Base-by-base conservation (phyloP, 2,329 filamentous ascomycete species). In the Cercospora brassicicola region DNA sequence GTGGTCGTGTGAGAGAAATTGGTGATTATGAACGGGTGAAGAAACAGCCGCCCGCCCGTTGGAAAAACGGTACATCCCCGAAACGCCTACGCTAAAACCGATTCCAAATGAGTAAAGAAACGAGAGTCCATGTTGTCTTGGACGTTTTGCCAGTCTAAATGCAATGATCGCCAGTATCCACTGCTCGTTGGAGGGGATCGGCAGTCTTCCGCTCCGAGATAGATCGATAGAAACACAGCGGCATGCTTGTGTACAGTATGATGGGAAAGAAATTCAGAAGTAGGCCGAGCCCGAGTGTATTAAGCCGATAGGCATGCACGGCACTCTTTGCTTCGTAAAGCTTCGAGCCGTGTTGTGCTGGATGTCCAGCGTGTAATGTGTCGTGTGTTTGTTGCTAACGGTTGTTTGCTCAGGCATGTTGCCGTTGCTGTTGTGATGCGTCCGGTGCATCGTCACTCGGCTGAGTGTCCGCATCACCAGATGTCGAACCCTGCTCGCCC, bases 201-300 rank as follows among this genome's bases (percentile, higher is more conserved):
- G 20, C 45, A 51, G 45, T 23, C n/a, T 51, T 51, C 45, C 45
- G 20, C 45, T 51, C 45, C 45, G 45, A 13, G 20, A 51, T 51
- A 99, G 92, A 51, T 51, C 18, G 20, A 23, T 48, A 13, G 45
- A 51, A 51, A 51, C 45, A 51, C 18, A 23, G 20, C 20, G 13
- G 45, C 45, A 51, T 51, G 45, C 45, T 51, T 51, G 45, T 26
- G 45, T 51, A 51, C 45, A 51, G 23, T 26, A 26, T 23, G 20
- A 23, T 23, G 20, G 18, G 20, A 26, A 51, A 51, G 45, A 51
- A 23, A 51, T 26, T 51, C 45, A 51, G 10, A 13, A 11, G 20
- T 51, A 51, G 45, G 45, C 20, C 45, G 18, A 51, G 45, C 45
- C 45, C 45, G 45, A 2, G 10, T 13, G 45, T 23, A 51, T 51